Conservation (phyloP, 139 green algal genomes). For the Auxenochlorella protothecoides region DNA sequence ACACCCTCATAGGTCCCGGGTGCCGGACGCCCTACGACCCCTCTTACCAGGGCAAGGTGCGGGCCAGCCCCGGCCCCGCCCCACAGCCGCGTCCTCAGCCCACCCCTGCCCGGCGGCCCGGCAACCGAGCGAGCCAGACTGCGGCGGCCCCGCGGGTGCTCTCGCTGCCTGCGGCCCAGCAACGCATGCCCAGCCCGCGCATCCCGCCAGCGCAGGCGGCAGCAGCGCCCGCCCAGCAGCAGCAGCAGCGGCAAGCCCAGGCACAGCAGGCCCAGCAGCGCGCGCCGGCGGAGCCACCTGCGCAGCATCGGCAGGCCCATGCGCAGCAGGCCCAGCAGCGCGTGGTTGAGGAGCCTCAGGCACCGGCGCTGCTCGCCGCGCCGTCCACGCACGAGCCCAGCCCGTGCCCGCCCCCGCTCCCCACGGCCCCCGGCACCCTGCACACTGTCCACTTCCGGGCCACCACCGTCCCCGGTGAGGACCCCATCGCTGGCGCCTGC, state of each 20-base stretch:
- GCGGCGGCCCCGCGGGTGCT: background rate
- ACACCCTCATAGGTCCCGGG: background rate
- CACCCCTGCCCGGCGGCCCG: too few species aligned
- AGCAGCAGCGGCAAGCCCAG: background rate
- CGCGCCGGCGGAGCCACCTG: background rate
- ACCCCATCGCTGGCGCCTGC: too few species aligned
- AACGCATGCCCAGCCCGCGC: constrained; percentile 1
- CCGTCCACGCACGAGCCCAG: too few species aligned
- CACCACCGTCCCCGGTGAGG: too few species aligned
- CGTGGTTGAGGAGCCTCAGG: background rate
- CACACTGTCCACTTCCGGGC: too few species aligned
- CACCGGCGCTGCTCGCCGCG: background rate
- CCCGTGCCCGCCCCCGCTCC: too few species aligned
- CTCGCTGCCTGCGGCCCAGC: background rate
- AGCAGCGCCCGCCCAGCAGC: background rate
- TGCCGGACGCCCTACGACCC: background rate
- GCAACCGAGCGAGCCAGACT: too few species aligned
- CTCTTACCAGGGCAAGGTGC: background rate
- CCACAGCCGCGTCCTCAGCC: too few species aligned
- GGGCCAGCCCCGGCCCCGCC: too few species aligned
- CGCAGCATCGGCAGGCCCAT: background rate
- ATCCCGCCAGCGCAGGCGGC: background rate
- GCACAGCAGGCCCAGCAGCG: constrained; percentile 1
- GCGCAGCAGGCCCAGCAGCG: background rate
- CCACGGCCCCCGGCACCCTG: too few species aligned